Evolutionary conservation across 2,329 filamentous ascomycete species (phyloP).

Genomic region (Botrytis deweyae): DNA sequence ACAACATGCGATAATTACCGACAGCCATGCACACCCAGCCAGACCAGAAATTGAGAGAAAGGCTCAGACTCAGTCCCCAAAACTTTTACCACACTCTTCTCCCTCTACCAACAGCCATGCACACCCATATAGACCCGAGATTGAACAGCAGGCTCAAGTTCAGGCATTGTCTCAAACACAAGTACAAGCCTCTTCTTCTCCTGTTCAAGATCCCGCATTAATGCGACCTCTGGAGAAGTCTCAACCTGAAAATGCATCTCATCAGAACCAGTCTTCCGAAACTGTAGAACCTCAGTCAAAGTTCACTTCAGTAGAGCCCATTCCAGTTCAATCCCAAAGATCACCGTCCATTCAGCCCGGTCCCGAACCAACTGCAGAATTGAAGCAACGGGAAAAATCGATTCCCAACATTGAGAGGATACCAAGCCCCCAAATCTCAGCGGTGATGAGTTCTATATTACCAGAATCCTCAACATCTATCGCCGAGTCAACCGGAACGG

Average conservation of each 20-base stretch:
- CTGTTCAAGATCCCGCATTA: background rate
- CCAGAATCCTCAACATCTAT: background rate
- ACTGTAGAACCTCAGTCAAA: background rate
- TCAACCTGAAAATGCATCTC: background rate
- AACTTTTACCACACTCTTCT: background rate
- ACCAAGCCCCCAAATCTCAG: background rate
- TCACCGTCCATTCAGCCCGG: background rate
- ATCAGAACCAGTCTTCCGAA: background rate
- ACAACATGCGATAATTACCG: background rate
- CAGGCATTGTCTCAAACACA: background rate
- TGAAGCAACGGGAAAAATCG: background rate
- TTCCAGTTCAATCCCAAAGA: background rate
- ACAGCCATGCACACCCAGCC: background rate
- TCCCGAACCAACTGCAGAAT: background rate
- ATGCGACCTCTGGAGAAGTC: background rate
- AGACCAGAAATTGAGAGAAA: background rate
- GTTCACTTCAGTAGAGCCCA: no score
- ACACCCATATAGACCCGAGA: background rate
- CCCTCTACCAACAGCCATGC: background rate
- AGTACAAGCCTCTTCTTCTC: background rate
- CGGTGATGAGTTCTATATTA: background rate
- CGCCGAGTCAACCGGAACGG: no score
- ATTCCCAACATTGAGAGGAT: background rate
- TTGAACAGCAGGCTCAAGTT: background rate
- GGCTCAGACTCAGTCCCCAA: background rate